Base-by-base conservation (phyloP, 768 basidiomycete genomes). In the Ramaria sp. region DNA sequence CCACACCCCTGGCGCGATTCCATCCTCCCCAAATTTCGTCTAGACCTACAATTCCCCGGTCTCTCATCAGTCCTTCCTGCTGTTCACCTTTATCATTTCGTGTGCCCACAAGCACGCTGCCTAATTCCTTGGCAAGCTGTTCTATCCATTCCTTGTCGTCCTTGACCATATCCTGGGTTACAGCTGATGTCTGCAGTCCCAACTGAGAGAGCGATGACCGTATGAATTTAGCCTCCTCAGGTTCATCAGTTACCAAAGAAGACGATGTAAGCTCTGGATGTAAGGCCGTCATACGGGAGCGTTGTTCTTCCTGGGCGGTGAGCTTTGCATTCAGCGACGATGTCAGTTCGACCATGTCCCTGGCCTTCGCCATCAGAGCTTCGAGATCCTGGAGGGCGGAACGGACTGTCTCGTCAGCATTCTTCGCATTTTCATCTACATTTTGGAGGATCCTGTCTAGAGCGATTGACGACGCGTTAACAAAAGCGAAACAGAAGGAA, bases 1-100 rank as follows among this genome's bases (percentile, higher is more conserved):
- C 86, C 54, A 95, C 86, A 50, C 93, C 93, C 62, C 93, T 73
- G 6, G 91, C 92, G 58, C 93, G 83, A 66, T 94, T 95, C 93
- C 93, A 96, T 1, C 87, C 83, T 27, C 90, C 90, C 93, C 93
- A 97, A 0, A 88, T 88, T 69, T 95, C 93, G 65, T 97, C 93
- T 27, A 96, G 70, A 0, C 86, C 89, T 39, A 96, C 78, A 34
- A 95, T 79, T 1, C 90, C 91, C 30, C 90, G 79, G 2, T 78
- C 75, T 56, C 77, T 76, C 88, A 94, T 90, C 64, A 94, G 75
- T 1, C 89, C 86, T 0, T 71, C 71, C 4, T 64, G 59, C 19
- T 48, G 20, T 12, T 30, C 43, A 27, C 54, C 45, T 53, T 57
- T 56, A 61, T 22, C 61, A 54, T 58, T 63, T 54, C 50, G 58